Conservation (phyloP, 2,329 filamentous ascomycete species). For the Stagonosporopsis chrysanthemi region DNA sequence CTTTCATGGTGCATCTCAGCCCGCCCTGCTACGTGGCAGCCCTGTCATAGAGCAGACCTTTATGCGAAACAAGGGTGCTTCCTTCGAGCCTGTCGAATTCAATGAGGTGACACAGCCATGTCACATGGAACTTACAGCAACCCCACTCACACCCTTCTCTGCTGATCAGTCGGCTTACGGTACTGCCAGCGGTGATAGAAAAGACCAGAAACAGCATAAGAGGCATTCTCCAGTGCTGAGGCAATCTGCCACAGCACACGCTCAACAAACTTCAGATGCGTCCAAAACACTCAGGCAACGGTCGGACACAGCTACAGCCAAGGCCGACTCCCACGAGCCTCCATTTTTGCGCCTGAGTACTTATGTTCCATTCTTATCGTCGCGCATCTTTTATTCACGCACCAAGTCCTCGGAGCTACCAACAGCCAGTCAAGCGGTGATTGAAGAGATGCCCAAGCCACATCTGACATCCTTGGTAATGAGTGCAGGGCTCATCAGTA, state of each 20-base stretch:
- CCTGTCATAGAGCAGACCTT: constrained; percentile 45
- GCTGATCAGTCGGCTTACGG: constrained; percentile 16
- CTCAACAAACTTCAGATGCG: constrained; percentile 1
- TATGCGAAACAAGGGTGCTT: constrained; percentile 46
- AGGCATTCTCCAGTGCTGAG: constrained; percentile 25
- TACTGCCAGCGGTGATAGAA: background rate
- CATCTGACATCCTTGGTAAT: constrained; percentile 44
- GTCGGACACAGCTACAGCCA: constrained; percentile 25
- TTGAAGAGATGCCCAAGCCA: constrained; percentile 42
- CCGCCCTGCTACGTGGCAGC: constrained; percentile 35
- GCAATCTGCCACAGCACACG: constrained; percentile 22
- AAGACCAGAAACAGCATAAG: constrained; percentile 12
- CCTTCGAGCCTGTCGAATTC: constrained; percentile 46
- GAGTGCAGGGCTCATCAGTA: constrained; percentile 44
- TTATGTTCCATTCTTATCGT: constrained; percentile 40
- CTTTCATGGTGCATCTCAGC: constrained; percentile 41
- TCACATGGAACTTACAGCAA: constrained; percentile 32
- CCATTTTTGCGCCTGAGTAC: constrained; percentile 46
- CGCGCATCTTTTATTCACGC: constrained; percentile 45
- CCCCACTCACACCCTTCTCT: constrained; percentile 38
- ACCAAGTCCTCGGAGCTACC: constrained; percentile 31
- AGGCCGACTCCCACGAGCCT: constrained; percentile 29
- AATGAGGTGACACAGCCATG: constrained; percentile 45
- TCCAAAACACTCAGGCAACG: constrained; percentile 31
- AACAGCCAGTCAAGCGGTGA: constrained; percentile 31